phyloP scores from a whole-genome alignment of 1,284 basidiomycete genomes.

The Puccinia coronata region DNA sequence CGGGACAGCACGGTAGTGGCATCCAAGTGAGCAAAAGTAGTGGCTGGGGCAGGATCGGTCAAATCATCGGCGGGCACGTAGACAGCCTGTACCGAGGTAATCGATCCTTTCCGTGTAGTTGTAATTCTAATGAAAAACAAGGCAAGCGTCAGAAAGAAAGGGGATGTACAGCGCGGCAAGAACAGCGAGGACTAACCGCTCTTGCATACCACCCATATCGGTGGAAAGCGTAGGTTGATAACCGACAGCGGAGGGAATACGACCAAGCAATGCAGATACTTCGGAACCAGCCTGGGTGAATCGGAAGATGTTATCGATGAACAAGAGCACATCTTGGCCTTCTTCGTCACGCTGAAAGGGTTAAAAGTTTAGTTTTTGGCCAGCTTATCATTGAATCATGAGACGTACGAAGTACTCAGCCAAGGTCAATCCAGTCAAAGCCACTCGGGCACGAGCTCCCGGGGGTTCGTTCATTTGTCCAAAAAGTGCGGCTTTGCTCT shows the following conservation, averaged over 20 bases:
- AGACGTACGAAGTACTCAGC: slow-evolving; percentile 85
- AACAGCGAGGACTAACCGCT: slow-evolving; percentile 58
- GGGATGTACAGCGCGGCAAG: slow-evolving; percentile 60
- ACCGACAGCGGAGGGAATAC: slow-evolving; percentile 99
- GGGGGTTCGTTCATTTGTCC: slow-evolving; percentile 99
- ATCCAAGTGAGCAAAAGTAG: slow-evolving; percentile 99
- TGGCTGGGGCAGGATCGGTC: slow-evolving; percentile 98
- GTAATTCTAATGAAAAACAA: slow-evolving; percentile 83
- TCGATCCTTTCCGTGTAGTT: slow-evolving; percentile 99
- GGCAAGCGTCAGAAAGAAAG: background rate
- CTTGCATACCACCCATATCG: slow-evolving; percentile 99
- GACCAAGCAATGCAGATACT: slow-evolving; percentile 98
- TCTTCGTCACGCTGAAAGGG: slow-evolving; percentile 80
- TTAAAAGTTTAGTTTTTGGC: background rate
- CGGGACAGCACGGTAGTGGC: slow-evolving; percentile 98
- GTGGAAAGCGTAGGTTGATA: slow-evolving; percentile 99
- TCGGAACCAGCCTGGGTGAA: slow-evolving; percentile 99
- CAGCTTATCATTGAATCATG: background rate
- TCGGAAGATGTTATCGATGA: slow-evolving; percentile 99
- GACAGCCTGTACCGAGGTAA: slow-evolving; percentile 98
- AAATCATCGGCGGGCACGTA: slow-evolving; percentile 99
- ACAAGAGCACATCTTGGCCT: slow-evolving; percentile 98
- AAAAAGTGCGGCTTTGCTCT: slow-evolving; percentile 97
- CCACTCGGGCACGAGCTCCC: slow-evolving; percentile 99
- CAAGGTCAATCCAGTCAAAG: slow-evolving; percentile 96